A percentile compares a stretch with the other conserved stretches of the same genome.
Evolutionary conservation across 192 early-diverging fungal genomes (phyloP).

Genomic region (Podila epicladia): DNA sequence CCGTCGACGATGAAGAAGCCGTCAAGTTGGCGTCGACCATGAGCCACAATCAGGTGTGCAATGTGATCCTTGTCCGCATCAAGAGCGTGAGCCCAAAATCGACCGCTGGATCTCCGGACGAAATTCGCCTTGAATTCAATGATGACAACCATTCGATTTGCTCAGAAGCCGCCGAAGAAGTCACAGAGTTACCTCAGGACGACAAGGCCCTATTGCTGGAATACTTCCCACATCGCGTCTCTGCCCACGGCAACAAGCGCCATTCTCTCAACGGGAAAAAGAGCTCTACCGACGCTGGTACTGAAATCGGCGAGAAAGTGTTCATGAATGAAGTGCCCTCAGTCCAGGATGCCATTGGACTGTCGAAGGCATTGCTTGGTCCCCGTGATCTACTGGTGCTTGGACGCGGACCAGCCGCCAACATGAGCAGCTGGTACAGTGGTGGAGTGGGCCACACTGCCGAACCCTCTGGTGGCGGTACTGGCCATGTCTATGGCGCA

Average conservation of each 20-base stretch:
- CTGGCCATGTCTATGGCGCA: background rate
- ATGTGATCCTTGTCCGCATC: constrained; percentile 29
- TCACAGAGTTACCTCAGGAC: constrained; percentile 18
- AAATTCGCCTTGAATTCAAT: constrained; percentile 11
- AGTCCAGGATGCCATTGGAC: constrained; percentile 49
- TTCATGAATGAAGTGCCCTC: constrained; percentile 40
- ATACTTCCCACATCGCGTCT: constrained; percentile 19
- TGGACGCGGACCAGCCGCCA: constrained; percentile 44
- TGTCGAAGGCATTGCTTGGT: constrained; percentile 43
- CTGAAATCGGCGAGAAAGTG: constrained; percentile 39
- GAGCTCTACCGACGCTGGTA: constrained; percentile 4
- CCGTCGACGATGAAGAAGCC: constrained; percentile 31
- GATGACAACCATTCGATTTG: constrained; percentile 14
- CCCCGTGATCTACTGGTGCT: constrained; percentile 61
- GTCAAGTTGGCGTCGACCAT: constrained; percentile 32
- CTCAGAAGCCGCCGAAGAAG: constrained; percentile 16
- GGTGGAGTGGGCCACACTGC: constrained; percentile 8
- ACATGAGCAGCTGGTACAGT: constrained; percentile 10
- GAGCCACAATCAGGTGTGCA: constrained; percentile 29
- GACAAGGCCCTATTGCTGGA: constrained; percentile 15
- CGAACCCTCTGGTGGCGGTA: background rate
- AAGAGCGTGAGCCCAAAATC: background rate
- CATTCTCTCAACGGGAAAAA: constrained; percentile 9
- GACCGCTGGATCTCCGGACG: background rate
- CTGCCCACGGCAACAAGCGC: constrained; percentile 5